Evolutionary conservation across 1,284 basidiomycete genomes (phyloP).

Genomic region (Xerocomus minutiporus): DNA sequence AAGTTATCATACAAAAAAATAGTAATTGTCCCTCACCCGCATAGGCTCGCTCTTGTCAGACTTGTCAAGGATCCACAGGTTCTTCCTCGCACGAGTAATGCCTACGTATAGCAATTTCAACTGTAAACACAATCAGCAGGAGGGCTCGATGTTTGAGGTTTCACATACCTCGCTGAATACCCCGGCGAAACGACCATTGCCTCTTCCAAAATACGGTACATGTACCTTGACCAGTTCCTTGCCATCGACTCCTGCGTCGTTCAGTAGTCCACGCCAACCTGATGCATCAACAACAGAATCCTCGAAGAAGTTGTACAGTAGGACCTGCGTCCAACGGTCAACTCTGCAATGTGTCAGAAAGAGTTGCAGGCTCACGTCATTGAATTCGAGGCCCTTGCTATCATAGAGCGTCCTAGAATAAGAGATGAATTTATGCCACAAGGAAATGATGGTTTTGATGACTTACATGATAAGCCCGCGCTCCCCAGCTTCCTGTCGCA

Average conservation of each 20-base stretch:
- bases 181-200: conserved; percentile 50
- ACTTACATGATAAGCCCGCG: too few relatives aligned
- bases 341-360: neutral
- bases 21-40: conserved; percentile 39
- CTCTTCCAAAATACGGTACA: conserved; percentile 45
- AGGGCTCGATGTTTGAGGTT: neutral
- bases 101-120: conserved; percentile 68
- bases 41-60: conserved; percentile 55
- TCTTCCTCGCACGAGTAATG: conserved; percentile 62
- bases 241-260: conserved; percentile 32
- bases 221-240: conserved; percentile 17
- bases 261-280: conserved; percentile 58
- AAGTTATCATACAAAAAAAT: neutral
- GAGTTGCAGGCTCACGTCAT: conserved; percentile 45
- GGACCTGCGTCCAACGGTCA: conserved; percentile 42
- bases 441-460: neutral
- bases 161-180: conserved; percentile 54
- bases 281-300: conserved; percentile 49
- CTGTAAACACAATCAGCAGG: conserved; percentile 31
- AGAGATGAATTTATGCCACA: neutral
- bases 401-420: conserved; percentile 61
- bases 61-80: conserved; percentile 63
- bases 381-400: conserved; percentile 71
- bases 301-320: conserved; percentile 68
- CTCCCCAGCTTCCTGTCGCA: conserved; percentile 20